A percentile compares a stretch with the other conserved stretches of the same genome.
Conservation (phyloP, 495 filamentous ascomycete genomes). For the Penicillium robsamsonii region DNA sequence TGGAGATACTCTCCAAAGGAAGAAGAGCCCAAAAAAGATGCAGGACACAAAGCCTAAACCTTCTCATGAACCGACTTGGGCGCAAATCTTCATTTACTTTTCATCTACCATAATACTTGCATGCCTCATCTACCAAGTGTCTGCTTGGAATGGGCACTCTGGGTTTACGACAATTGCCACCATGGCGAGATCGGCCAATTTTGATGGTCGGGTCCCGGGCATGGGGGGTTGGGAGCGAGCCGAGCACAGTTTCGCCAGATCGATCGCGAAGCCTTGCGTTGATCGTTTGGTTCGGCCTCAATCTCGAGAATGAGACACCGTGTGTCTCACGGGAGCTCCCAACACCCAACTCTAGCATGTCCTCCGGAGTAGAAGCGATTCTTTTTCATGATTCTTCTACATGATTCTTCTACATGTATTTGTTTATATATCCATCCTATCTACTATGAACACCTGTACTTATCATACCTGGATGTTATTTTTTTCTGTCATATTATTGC, state of each 20-base stretch:
- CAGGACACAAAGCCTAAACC: slow-evolving; percentile 2
- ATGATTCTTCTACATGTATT: slow-evolving; percentile 2
- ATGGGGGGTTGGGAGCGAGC: neutral
- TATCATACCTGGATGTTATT: neutral
- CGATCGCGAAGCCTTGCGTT: neutral
- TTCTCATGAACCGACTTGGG: neutral
- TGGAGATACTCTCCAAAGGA: slow-evolving; percentile 12
- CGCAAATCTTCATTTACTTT: slow-evolving; percentile 7
- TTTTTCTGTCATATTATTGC: neutral
- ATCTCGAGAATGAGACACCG: neutral
- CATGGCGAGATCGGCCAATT: neutral
- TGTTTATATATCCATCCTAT: slow-evolving; percentile 10
- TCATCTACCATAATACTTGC: slow-evolving; percentile 12
- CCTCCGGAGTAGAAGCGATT: slow-evolving; percentile 11
- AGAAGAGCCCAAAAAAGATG: neutral
- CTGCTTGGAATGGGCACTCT: slow-evolving; percentile 1
- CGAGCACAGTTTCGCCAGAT: neutral
- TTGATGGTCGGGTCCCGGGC: neutral
- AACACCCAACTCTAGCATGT: neutral
- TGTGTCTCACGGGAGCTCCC: neutral
- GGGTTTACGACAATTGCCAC: neutral
- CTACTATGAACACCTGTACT: neutral
- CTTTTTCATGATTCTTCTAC: neutral
- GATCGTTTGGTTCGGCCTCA: neutral
- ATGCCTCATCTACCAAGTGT: slow-evolving; percentile 5